Evolutionary conservation across 768 basidiomycete genomes (phyloP), one percentile per base, ranked within the genome.

Genomic region (Russula emetica): DNA sequence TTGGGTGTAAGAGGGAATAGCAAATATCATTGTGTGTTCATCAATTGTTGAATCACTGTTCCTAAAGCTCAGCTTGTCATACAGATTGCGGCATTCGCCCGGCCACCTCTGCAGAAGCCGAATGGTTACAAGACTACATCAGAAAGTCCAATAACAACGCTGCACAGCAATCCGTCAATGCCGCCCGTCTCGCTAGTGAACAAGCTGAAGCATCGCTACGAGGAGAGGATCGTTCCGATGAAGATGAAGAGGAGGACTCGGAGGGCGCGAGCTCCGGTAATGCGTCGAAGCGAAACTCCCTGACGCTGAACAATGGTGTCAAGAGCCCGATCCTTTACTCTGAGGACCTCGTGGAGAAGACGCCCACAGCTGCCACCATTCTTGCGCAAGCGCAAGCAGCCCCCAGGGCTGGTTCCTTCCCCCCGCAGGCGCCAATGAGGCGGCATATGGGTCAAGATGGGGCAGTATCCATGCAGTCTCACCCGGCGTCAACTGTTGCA

Each of bases 1-100:
- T 76, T 97, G 64, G 94, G 94, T 64, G 92, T 92, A 63, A 79
- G 94, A 76, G 94, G 94, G 56, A 94, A 96, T 79, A 92, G 90
- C 78, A 95, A 94, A 82, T 96, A 96, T 77, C 93, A 95, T 76
- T 96, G 92, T 93, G 68, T 68, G 87, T 79, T 71, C 64, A 69
- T 75, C 74, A 70, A 56, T 66, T 71, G 67, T 66, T 72, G 70
- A 69, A 69, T 34, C 67, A 51, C 55, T 26, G 5, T 42, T 47
- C 53, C 30, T 61, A 32, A 64, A 30, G 56, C 61, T 44, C 66
- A 67, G 60, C 66, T 66, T 72, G 69, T 56, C 69, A 70, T 71
- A 72, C 76, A 90, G 92, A 94, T 82, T 94, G 92, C 78, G 92
- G 92, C 69, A 94, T 94, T 70, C 86, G 92, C 70, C 92, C 92